phyloP scores from a whole-genome alignment of 1,139 yeast genomes.

The Nadsonia commutata region DNA sequence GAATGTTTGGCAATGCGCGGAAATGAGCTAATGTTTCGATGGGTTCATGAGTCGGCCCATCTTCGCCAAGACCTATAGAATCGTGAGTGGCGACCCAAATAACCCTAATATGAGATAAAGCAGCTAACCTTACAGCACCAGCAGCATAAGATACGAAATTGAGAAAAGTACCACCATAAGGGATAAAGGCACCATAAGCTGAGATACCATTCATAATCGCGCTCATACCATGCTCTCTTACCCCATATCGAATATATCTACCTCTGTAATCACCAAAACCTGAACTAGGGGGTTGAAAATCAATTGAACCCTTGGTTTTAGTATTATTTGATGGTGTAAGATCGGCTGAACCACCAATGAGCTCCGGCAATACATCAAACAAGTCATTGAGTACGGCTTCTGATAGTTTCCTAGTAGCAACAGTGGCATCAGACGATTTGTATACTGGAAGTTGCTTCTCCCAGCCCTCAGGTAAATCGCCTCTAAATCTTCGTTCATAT shows the following conservation, averaged over 20 bases:
- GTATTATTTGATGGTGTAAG: constrained; percentile 85
- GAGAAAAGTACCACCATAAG: constrained; percentile 25
- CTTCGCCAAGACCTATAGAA: constrained; percentile 28
- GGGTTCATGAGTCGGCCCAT: constrained; percentile 30
- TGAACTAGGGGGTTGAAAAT: constrained; percentile 92
- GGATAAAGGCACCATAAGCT: constrained; percentile 27
- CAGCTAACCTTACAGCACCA: constrained; percentile 26
- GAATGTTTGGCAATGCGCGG: constrained; percentile 25
- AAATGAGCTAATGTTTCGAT: constrained; percentile 23
- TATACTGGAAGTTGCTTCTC: constrained; percentile 50
- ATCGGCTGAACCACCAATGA: constrained; percentile 88
- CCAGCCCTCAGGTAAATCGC: constrained; percentile 66
- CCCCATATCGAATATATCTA: constrained; percentile 23
- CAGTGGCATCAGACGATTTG: constrained; percentile 53
- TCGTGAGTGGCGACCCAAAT: constrained; percentile 29
- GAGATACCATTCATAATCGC: constrained; percentile 27
- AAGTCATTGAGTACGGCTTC: constrained; percentile 54
- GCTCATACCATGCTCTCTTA: constrained; percentile 28
- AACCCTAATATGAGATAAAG: constrained; percentile 21
- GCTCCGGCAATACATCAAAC: constrained; percentile 50
- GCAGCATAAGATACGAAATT: constrained; percentile 28
- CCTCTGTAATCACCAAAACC: constrained; percentile 62
- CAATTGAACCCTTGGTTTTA: constrained; percentile 68
- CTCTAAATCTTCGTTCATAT: constrained; percentile 54
- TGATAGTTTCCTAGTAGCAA: constrained; percentile 79